A percentile compares a stretch with the other conserved stretches of the same genome.
phyloP scores from a whole-genome alignment of 805 yeast species.

The Lachancea quebecensis region DNA sequence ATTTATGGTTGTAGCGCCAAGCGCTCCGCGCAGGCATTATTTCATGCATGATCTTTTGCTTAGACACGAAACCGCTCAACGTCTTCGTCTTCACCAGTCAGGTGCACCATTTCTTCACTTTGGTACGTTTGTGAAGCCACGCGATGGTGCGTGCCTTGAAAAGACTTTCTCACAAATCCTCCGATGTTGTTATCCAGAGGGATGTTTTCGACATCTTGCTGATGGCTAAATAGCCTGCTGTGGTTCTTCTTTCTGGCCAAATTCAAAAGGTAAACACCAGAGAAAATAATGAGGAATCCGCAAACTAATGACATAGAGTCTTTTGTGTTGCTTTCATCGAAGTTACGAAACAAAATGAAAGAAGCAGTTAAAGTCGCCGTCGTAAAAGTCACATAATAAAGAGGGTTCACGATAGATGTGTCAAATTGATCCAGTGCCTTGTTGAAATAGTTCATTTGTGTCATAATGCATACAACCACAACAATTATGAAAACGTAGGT shows the following conservation, averaged over 20 bases:
- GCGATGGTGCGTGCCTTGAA: slow-evolving; percentile 38
- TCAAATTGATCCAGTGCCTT: slow-evolving; percentile 91
- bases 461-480: slow-evolving; percentile 72
- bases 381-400: slow-evolving; percentile 86
- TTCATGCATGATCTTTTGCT: background rate
- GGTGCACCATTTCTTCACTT: slow-evolving; percentile 12
- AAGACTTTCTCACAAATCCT: slow-evolving; percentile 67
- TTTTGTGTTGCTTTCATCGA: slow-evolving; percentile 74
- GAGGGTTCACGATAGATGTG: slow-evolving; percentile 85
- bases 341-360: slow-evolving; percentile 77
- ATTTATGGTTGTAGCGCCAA: no score
- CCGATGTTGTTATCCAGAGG: slow-evolving; percentile 83
- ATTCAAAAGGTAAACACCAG: slow-evolving; percentile 79
- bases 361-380: slow-evolving; percentile 83
- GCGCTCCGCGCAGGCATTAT: no score
- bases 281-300: slow-evolving; percentile 80
- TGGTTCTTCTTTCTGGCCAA: slow-evolving; percentile 57
- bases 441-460: slow-evolving; percentile 92
- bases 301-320: slow-evolving; percentile 74
- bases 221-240: slow-evolving; percentile 39
- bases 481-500: slow-evolving; percentile 76
- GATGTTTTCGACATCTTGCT: slow-evolving; percentile 57
- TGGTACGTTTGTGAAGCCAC: slow-evolving; percentile 9
- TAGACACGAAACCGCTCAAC: slow-evolving; percentile 7
- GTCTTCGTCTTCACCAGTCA: slow-evolving; percentile 9